These are phyloP conservation scores for Aspergillus aculeatus DNA, from an alignment of 2,329 filamentous ascomycete species.

Conservation along the genomic window DNA sequence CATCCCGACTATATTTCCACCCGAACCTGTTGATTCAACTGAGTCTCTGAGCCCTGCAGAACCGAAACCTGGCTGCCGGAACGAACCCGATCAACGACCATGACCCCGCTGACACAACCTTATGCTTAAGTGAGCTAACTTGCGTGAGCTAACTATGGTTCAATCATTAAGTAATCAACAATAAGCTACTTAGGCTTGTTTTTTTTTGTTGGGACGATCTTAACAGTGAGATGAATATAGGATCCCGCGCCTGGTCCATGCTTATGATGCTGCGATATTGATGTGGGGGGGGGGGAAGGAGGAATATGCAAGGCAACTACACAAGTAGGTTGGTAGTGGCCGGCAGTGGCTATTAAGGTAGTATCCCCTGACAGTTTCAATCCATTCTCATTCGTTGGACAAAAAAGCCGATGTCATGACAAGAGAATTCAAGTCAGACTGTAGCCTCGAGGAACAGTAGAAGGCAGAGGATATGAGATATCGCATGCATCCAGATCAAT, in stretches of 20 bases:
- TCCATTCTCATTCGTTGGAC: too few species aligned
- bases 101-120: background rate
- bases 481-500: too few species aligned
- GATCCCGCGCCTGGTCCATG: background rate
- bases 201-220: background rate
- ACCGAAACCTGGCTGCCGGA: background rate
- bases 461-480: too few species aligned
- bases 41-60: background rate
- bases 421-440: too few species aligned
- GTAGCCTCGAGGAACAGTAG: too few species aligned
- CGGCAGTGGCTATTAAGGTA: too few species aligned
- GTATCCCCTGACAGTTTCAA: too few species aligned
- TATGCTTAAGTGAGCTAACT: background rate
- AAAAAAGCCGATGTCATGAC: too few species aligned
- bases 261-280: background rate
- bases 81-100: background rate
- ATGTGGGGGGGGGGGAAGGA: background rate
- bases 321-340: background rate
- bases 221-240: background rate
- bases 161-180: background rate
- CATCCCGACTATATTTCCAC: background rate
- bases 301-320: background rate
- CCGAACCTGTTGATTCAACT: background rate
- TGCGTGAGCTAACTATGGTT: background rate
- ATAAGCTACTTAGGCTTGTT: background rate